These are phyloP conservation scores for Cryptosporidium sp. DNA, from an alignment of 169 alveolate species.

Conservation along the genomic window DNA sequence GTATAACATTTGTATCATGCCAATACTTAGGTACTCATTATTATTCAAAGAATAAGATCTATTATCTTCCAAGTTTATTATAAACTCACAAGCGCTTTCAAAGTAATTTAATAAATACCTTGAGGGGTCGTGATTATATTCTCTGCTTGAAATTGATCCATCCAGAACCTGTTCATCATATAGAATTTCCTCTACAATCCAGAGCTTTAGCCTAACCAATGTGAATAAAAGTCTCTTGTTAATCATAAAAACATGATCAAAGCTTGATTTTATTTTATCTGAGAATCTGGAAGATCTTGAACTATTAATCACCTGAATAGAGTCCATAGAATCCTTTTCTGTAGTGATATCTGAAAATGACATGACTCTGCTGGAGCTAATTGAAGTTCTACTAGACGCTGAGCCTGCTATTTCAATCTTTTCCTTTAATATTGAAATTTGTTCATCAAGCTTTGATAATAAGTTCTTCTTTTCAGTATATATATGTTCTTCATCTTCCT, in stretches of 20 bases:
- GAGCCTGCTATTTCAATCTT: conserved; percentile 3
- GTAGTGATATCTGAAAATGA: conserved; percentile 53
- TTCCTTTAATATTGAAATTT: conserved; percentile 24
- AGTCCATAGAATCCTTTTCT: conserved; percentile 15
- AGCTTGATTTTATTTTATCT: background rate
- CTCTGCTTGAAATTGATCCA: background rate
- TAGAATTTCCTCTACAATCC: conserved; percentile 57
- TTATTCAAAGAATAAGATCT: background rate
- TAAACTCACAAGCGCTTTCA: conserved; percentile 6
- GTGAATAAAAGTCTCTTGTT: background rate
- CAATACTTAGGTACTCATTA: conserved; percentile 16
- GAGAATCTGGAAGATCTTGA: conserved; percentile 56
- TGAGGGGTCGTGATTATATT: background rate
- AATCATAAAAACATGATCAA: background rate
- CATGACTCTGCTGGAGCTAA: conserved; percentile 22
- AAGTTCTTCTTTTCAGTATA: conserved; percentile 18
- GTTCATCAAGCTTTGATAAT: conserved; percentile 24
- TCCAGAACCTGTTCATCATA: conserved; percentile 17
- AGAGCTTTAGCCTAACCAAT: conserved; percentile 13
- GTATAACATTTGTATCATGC: conserved; percentile 33
- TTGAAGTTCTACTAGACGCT: background rate
- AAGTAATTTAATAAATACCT: background rate
- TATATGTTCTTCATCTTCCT: conserved; percentile 9
- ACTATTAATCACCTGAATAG: background rate
- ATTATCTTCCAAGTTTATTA: background rate